Evolutionary conservation across 306 rosid genomes (phyloP), one percentile per base, ranked within the genome.

Genomic region (Dicorynia guianensis): DNA sequence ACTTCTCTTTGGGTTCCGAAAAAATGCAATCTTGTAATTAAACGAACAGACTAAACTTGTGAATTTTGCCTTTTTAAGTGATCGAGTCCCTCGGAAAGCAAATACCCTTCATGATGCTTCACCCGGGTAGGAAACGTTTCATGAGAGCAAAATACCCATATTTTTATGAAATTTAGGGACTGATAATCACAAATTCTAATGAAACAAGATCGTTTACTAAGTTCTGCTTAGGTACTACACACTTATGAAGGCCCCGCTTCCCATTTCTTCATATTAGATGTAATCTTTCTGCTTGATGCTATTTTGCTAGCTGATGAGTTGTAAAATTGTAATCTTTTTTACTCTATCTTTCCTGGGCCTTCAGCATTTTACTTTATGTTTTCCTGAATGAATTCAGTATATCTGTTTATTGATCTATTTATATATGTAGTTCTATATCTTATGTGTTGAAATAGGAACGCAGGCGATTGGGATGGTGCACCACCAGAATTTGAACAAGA

Each of bases 401-500:
- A 7, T 74, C 33, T 35, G 47, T 47, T 76, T 46, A 35, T 71
- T 54, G 33, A 67, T 52, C 42, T n/a, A 14, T 25, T 25, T 18
- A 12, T 63, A 34, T 50, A 73, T 67, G 15, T 58, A 25, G 50
- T 43, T 35, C 57, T 61, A 68, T 46, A 17, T 34, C 18, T 61
- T 63, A 65, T 56, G n/a, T 72, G 35, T 8, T 82, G 65, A 72
- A 65, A 65, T 93, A 94, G 96, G 87, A 76, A 67, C 49, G 36
- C 68, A 79, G 7, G 91, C 79, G 77, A 80, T 81, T 68, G 82
- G 57, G 79, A 75, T 62, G 64, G 91, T 78, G 76, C 97, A 88
- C 68, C 96, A 87, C 78, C 91, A 84, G 77, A 86, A 69, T 76
- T 79, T 91, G 88, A 83, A 88, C 78, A 90, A 84, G 83, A 87